Percentiles rank a stretch among this genome's conserved stretches.
Conservation (phyloP, 306 rosid genomes). For the Corylus heterophylla region DNA sequence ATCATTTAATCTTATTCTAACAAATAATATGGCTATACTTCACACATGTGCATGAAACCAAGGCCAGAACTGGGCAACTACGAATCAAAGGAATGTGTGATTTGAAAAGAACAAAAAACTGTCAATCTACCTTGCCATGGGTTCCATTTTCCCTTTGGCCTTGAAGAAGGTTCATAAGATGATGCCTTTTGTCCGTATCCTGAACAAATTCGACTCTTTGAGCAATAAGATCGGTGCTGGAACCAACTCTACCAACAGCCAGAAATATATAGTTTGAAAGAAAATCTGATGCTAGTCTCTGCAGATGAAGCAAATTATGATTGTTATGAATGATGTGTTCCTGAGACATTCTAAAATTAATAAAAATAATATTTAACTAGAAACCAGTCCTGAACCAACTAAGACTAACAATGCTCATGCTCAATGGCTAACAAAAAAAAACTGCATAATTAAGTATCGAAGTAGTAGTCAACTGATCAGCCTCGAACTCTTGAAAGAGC, state of each 20-base stretch:
- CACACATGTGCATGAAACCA: background rate
- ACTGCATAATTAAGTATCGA: background rate
- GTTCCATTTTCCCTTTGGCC: slow-evolving; percentile 81
- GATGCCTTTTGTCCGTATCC: slow-evolving; percentile 92
- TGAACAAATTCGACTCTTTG: slow-evolving; percentile 96
- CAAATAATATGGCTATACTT: background rate
- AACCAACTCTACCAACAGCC: slow-evolving; percentile 99
- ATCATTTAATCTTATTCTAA: too few species aligned
- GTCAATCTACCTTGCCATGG: slow-evolving; percentile 71
- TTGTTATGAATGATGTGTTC: background rate
- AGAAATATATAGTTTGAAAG: slow-evolving; percentile 80
- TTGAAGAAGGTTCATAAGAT: slow-evolving; percentile 96
- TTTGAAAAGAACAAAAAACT: background rate
- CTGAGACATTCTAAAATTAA: background rate
- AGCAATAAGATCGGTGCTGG: slow-evolving; percentile 89
- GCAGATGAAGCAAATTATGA: slow-evolving; percentile 26
- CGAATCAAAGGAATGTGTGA: background rate
- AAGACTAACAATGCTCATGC: background rate
- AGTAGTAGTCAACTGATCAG: background rate
- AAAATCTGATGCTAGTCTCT: slow-evolving; percentile 97
- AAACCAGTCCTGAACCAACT: background rate
- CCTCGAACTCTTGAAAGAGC: background rate
- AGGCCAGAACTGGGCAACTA: background rate
- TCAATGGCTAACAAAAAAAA: background rate
- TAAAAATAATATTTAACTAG: background rate